Conservation (phyloP, 225 moss, liverwort and hornwort species). For the Bryoerythrophyllum caledonicum region DNA sequence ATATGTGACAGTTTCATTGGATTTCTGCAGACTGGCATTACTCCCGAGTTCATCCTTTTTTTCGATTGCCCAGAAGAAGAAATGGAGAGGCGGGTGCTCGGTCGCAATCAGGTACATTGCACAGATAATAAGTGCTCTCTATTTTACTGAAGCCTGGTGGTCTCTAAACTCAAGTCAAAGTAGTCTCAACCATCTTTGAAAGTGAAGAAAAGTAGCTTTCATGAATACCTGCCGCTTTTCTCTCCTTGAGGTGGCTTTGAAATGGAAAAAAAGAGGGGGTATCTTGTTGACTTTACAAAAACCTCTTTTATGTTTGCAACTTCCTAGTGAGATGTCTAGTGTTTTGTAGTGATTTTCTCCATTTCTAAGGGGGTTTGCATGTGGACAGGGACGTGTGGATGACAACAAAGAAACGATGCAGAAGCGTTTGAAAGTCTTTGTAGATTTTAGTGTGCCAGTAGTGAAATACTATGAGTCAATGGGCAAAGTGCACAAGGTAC, state of each 20-base stretch:
- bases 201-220: no score
- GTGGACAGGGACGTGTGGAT: slow-evolving; percentile 80
- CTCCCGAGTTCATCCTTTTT: slow-evolving; percentile 91
- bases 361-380: slow-evolving; percentile 17
- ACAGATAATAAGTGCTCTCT: background rate
- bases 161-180: no score
- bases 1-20: slow-evolving; percentile 15
- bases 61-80: slow-evolving; percentile 93
- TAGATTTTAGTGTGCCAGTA: slow-evolving; percentile 88
- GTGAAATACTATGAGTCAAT: slow-evolving; percentile 88
- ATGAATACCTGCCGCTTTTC: no score
- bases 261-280: no score
- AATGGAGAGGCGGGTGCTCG: slow-evolving; percentile 85
- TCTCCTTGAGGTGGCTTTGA: no score
- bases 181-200: no score
- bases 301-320: background rate
- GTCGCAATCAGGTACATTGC: slow-evolving; percentile 80
- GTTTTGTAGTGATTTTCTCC: background rate
- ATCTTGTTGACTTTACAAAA: no score
- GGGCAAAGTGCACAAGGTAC: slow-evolving; percentile 89
- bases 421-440: slow-evolving; percentile 90
- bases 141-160: no score
- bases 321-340: background rate
- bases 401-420: slow-evolving; percentile 97
- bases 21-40: slow-evolving; percentile 73